Evolutionary conservation across 2,329 filamentous ascomycete genomes (phyloP), one percentile per base, ranked within the genome.

Genomic region (Incumbomyces lentus): DNA sequence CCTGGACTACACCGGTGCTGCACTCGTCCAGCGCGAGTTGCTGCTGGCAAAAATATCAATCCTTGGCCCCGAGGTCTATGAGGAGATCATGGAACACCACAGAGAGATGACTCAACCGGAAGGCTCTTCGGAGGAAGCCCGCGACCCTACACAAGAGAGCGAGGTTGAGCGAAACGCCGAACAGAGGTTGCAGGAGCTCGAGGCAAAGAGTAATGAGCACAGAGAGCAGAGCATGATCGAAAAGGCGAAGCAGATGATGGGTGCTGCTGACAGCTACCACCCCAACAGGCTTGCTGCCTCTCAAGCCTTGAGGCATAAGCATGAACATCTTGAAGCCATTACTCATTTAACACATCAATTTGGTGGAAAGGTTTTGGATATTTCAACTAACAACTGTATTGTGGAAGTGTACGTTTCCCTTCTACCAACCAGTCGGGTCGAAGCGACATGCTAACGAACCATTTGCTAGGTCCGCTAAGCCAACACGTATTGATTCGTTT

Each of bases 271-370:
- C 19, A 87, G 95, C 65, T 98, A 88, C 69, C 92, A 98, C 66
- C 92, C 92, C 2, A 86, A 82, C 65, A 85, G 85, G 59, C 72
- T 98, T 56, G 84, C 86, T 41, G 77, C 82, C 47, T 93, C 85
- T 60, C 82, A 98, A 71, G 92, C 90, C 13, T 71, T 98, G 60
- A 79, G 92, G 62, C 86, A 95, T 68, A 98, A 98, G 75, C 89
- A 96, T 65, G 87, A 96, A 72, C 92, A 98, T 73, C 69, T 98
- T 58, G 86, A 90, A 71, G 88, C 85, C 48, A 95, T 98, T 61
- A 98, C 92, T 47, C 92, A 94, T 68, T 81, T 98, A 63, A 83
- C 90, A 14, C 92, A 98, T 70, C 92, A 98, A 62, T 98, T 98
- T 60, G 89, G 89, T 48, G 92, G 92, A 54, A 98, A 98, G 72